phyloP scores from a whole-genome alignment of 1,284 basidiomycete genomes.

The Ustilago loliicola region DNA sequence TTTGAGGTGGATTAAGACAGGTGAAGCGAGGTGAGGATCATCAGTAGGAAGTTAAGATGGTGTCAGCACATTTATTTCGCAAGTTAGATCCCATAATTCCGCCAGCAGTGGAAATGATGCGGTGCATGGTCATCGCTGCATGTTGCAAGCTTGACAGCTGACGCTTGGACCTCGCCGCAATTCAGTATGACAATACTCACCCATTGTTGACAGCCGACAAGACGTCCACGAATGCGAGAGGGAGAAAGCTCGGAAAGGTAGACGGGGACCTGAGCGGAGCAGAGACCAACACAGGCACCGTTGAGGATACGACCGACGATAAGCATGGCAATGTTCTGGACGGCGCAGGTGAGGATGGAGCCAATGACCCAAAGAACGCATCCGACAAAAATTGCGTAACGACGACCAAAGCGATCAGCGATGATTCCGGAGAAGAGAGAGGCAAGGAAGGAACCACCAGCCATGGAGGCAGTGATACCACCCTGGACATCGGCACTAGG shows the following conservation, averaged over 20 bases:
- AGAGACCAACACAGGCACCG: conserved; percentile 49
- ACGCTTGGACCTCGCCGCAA: no score
- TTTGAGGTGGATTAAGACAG: not conserved
- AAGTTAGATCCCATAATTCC: no score
- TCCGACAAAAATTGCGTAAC: conserved; percentile 39
- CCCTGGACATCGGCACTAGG: conserved; percentile 36
- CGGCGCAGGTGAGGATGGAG: conserved; percentile 47
- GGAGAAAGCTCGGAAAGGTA: conserved; percentile 49
- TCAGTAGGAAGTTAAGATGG: no score
- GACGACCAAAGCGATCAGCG: conserved; percentile 46
- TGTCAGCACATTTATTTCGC: no score
- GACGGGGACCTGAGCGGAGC: conserved; percentile 49
- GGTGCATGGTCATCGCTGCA: no score
- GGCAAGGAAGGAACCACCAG: conserved; percentile 53
- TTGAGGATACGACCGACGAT: conserved; percentile 51
- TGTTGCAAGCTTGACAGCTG: no score
- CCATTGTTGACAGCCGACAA: conserved; percentile 39
- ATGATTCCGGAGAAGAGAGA: conserved; percentile 49
- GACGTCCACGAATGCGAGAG: conserved; percentile 39
- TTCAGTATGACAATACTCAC: no score
- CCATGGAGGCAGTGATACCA: conserved; percentile 55
- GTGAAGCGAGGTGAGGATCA: not conserved
- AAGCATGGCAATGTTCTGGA: conserved; percentile 49
- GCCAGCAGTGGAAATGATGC: no score
- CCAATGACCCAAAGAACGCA: conserved; percentile 47